Evolutionary conservation across 495 filamentous ascomycete species (phyloP).

Genomic region (Cairneyella variabilis): DNA sequence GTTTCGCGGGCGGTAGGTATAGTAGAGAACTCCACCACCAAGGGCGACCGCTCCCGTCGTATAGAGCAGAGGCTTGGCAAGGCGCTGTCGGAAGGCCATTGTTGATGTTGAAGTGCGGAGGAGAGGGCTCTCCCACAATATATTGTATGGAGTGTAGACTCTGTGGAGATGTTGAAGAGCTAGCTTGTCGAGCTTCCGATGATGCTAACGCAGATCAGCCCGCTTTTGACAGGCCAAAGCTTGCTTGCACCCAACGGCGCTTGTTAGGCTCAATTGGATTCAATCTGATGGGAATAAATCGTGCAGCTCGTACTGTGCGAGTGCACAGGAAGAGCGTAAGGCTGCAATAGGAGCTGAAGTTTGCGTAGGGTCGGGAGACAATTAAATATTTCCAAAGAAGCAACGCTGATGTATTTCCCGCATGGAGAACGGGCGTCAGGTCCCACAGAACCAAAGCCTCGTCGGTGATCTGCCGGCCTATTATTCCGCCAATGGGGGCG

Average conservation of each 20-base stretch:
- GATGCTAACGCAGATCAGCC: slow-evolving; percentile 14
- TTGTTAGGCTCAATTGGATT: neutral
- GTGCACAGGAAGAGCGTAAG: slow-evolving; percentile 6
- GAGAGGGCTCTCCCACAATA: neutral
- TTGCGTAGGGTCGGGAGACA: neutral
- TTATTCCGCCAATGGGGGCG: slow-evolving; percentile 7
- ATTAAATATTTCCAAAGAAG: too few species aligned
- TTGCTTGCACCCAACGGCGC: neutral
- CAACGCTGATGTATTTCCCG: neutral
- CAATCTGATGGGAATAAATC: neutral
- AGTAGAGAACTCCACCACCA: slow-evolving; percentile 65
- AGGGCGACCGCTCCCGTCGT: slow-evolving; percentile 47
- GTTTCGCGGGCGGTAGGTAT: slow-evolving; percentile 77
- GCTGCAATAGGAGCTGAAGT: neutral
- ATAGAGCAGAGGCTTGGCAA: slow-evolving; percentile 59
- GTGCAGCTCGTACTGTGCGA: slow-evolving; percentile 9
- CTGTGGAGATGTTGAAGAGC: neutral
- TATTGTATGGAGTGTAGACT: neutral
- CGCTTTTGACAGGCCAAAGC: slow-evolving; percentile 7
- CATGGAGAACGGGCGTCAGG: neutral
- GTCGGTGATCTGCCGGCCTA: neutral
- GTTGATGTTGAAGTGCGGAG: slow-evolving; percentile 16
- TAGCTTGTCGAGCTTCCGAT: neutral
- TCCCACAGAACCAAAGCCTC: neutral
- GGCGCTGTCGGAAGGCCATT: slow-evolving; percentile 59